Evolutionary conservation across 2,329 filamentous ascomycete species (phyloP), one percentile per base, ranked within the genome.

Genomic region (Penicillium freii): DNA sequence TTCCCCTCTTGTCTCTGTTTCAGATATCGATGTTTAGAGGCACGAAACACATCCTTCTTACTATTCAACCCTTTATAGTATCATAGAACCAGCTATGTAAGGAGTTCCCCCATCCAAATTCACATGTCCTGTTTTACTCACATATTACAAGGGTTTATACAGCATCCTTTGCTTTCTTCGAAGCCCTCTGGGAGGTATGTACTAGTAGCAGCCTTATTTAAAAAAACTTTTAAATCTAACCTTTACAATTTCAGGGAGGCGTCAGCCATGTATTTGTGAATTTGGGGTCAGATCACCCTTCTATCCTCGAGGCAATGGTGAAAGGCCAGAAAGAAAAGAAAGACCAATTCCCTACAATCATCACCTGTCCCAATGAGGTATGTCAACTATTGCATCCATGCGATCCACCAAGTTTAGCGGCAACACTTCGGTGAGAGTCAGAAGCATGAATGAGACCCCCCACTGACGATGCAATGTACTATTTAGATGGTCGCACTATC

Each of bases 301-400:
- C 85, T 23, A 90, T 92, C 69, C 85, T 92, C 36, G 89, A 92
- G 74, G 90, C 89, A 11, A 91, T 92, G 74, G 86, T 90, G 62
- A 89, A 89, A 69, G 88, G 87, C 21, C 86, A 90, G 67, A 84
- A 84, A 56, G 87, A 90, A 67, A 84, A 81, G 62, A 80, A 80
- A 51, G 83, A 78, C 36, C 78, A 82, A 19, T 91, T 91, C 58
- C 89, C 89, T 2, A 82, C 80, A 54, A 88, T 92, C 60, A 88
- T 92, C 56, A 92, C 89, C 25, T 92, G 89, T 69, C 89, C 89
- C 0, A 91, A 91, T 63, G 89, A 92, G 81, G 87, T 89, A 77
- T 62, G 66, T 60, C 31, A 25, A 27, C 3, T 15, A 55, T 57
- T 42, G n/a, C 19, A 58, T 21, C n/a, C 15, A 58, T 54, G 44